phyloP scores from a whole-genome alignment of 441 rosid genomes.

The Adansonia madagascariensis region DNA sequence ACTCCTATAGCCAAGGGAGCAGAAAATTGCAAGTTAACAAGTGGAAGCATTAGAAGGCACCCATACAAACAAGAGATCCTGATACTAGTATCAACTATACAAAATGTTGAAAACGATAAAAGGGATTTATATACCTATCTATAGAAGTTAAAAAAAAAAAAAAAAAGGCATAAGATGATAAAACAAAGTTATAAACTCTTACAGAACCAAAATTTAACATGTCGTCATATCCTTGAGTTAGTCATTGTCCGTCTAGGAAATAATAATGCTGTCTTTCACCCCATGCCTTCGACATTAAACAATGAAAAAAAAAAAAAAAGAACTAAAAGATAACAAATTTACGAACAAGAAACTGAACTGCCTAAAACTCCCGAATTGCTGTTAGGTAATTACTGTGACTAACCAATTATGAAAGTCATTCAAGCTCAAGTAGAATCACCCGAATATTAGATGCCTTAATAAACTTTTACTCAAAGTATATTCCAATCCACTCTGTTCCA shows the following conservation, averaged over 20 bases:
- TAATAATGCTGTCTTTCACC: background rate
- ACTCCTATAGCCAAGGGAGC: constrained; percentile 42
- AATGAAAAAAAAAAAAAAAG: background rate
- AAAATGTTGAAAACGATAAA: background rate
- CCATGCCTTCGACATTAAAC: constrained; percentile 6
- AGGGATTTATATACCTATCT: background rate
- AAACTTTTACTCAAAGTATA: constrained; percentile 13
- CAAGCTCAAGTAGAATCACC: constrained; percentile 12
- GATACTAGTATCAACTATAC: background rate
- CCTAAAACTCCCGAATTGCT: constrained; percentile 2
- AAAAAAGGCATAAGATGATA: background rate
- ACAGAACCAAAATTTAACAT: background rate
- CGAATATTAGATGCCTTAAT: background rate
- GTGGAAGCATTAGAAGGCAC: constrained; percentile 15
- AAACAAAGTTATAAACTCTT: background rate
- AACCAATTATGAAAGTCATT: background rate
- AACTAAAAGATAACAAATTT: background rate
- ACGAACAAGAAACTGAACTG: constrained; percentile 2
- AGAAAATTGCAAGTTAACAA: constrained; percentile 8
- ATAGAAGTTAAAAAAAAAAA: background rate
- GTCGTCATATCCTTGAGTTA: background rate
- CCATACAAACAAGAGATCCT: background rate
- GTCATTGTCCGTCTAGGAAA: background rate
- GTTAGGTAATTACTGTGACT: background rate
- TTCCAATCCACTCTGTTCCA: background rate